Evolutionary conservation across 2,329 filamentous ascomycete genomes (phyloP), one percentile per base, ranked within the genome.

Genomic region (Fusarium circinatum): DNA sequence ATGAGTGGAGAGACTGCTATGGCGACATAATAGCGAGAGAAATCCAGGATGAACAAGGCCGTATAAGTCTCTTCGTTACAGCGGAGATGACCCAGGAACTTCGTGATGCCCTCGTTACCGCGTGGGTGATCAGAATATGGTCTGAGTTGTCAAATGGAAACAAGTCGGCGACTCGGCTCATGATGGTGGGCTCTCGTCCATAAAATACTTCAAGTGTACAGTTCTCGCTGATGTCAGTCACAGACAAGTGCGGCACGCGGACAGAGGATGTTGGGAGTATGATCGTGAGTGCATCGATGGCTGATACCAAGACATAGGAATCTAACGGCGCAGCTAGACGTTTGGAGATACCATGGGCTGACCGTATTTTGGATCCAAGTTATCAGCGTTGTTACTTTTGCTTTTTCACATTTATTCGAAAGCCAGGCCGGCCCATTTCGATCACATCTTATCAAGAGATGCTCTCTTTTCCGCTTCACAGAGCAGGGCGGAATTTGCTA

Each of bases 101-200:
- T 65, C 74, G 82, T 8, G 82, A 84, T 58, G 82, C 80, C 9
- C 77, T 84, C 26, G 81, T 81, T 14, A 75, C 78, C 8, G 79
- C 81, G 14, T 83, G 82, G 82, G 76, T 83, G 57, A 51, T 81
- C 54, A 78, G 80, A 54, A 59, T 81, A 30, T 84, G 82, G 82
- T 78, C 77, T 54, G 78, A 79, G n/a, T 42, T 80, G 38, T 76
- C 80, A 8, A 74, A 71, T 26, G 75, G 66, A 13, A 73, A 92
- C 34, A 65, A 58, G 26, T 47, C 66, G 41, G 57, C 59, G 9
- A 71, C 67, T 18, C 66, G 56, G 63, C 62, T 72, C 48, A 75
- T 59, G 62, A 74, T 20, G 65, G 73, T 77, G 52, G 65, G 73
- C 47, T 48, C 36, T 24, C 45, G 18, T 22, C 47, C 61, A n/a